Evolutionary conservation across 768 basidiomycete species (phyloP), one percentile per base, ranked within the genome.

Genomic region (Boletus edulis): DNA sequence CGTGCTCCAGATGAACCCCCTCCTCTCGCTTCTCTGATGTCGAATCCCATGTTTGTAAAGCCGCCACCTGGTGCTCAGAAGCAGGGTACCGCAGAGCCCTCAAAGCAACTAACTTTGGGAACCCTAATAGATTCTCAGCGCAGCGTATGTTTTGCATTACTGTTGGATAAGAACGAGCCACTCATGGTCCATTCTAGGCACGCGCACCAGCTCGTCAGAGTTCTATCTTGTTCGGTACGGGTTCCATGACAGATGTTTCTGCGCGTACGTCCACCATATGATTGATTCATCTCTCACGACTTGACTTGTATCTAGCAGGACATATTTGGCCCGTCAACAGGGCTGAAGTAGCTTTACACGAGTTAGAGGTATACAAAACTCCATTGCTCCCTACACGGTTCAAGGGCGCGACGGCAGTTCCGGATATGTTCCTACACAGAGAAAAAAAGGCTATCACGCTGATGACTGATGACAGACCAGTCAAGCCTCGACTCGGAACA

Each of bases 301-400:
- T 58, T 65, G 54, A 66, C 58, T 58, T 41, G 29, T 42, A 17
- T 50, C 27, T 18, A 64, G 62, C 72, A 56, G 66, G 65, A 34
- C 53, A 63, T 39, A 49, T 59, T n/a, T 69, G 66, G 59, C 73
- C 75, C 15, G 67, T 73, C 60, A 82, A 77, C 42, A 76, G 83
- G 17, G 84, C 87, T 18, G 85, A 89, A 71, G 78, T 79, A 54
- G 84, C 84, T 15, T 75, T 91, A 6, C 83, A 86, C 41, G 85
- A 87, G 61, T 73, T 89, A 43, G 88, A 91, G 58, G 77, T 87
- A 31, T 91, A 90, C 75, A 87, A 85, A 72, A 91, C 87, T 1
- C 89, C 89, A 7, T 78, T 91, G 43, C 62, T 90, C 15, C 87
- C 89, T 12, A 83, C 86, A n/a, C 78, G 78, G 18, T 68, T 62